Conservation (phyloP, 768 basidiomycete genomes). For the Filobasidium floriforme region DNA sequence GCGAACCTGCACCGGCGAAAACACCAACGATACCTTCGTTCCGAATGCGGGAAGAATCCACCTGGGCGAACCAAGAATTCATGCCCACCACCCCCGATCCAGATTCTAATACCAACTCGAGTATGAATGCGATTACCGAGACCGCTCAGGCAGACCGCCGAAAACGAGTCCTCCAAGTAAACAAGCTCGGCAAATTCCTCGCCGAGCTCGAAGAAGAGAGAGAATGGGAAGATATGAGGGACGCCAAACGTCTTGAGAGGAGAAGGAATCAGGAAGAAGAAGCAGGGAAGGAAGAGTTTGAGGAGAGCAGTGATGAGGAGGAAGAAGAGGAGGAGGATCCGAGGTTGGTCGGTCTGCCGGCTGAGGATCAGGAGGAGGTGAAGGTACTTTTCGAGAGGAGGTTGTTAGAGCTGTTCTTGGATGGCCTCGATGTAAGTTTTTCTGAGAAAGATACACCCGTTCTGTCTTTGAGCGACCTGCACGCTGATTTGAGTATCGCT, state of each 20-base stretch:
- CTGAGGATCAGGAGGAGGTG: conserved; percentile 23
- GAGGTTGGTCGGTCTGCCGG: conserved; percentile 5
- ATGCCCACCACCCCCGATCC: too few relatives aligned
- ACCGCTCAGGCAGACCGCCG: conserved; percentile 21
- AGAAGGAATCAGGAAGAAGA: conserved; percentile 67
- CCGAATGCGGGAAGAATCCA: conserved; percentile 4
- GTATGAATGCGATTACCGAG: too few relatives aligned
- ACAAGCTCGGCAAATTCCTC: conserved; percentile 48
- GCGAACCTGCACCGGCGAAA: background rate
- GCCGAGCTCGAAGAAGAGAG: conserved; percentile 56
- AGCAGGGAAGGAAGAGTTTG: conserved; percentile 67
- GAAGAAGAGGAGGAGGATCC: conserved; percentile 15
- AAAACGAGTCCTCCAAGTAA: conserved; percentile 32
- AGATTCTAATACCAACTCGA: too few relatives aligned
- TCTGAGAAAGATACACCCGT: background rate
- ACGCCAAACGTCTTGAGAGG: conserved; percentile 40
- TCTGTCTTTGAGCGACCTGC: background rate
- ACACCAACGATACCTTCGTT: background rate
- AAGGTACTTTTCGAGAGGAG: conserved; percentile 33
- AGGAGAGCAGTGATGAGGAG: conserved; percentile 55
- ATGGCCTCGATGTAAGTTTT: conserved; percentile 42
- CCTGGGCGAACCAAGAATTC: conserved; percentile 16
- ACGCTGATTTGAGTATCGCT: background rate
- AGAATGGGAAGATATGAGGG: conserved; percentile 49
- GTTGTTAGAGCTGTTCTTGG: conserved; percentile 39